phyloP scores from a whole-genome alignment of 768 basidiomycete species.

The Crepidotus variabilis region DNA sequence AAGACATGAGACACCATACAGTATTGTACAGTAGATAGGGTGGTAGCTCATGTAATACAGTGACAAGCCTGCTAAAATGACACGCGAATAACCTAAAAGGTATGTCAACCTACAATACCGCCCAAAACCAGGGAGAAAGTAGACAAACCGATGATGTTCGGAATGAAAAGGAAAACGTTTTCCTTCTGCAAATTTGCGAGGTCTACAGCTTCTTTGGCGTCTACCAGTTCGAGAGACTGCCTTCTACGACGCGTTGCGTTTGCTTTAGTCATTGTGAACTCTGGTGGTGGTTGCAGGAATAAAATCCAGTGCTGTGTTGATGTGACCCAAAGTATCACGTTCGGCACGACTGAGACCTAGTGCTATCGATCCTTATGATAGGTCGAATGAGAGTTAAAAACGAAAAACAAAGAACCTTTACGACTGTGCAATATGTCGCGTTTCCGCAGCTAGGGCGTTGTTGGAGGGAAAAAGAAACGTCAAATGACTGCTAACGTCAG shows the following conservation, averaged over 20 bases:
- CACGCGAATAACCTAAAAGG: conserved; percentile 76
- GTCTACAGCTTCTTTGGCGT: conserved; percentile 83
- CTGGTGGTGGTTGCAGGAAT: conserved; percentile 5
- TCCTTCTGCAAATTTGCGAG: conserved; percentile 86
- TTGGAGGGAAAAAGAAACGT: background rate
- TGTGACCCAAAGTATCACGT: background rate
- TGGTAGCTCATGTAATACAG: conserved; percentile 94
- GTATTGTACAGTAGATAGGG: conserved; percentile 86
- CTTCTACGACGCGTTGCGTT: conserved; percentile 39
- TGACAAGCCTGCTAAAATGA: conserved; percentile 86
- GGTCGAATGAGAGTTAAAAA: too few relatives aligned
- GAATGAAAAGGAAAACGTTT: conserved; percentile 96
- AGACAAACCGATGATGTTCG: conserved; percentile 87
- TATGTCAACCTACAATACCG: conserved; percentile 10
- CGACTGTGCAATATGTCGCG: too few relatives aligned
- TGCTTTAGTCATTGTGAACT: conserved; percentile 27
- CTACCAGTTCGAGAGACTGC: conserved; percentile 65
- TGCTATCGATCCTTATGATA: too few relatives aligned
- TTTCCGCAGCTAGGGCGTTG: too few relatives aligned
- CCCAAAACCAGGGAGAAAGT: conserved; percentile 6
- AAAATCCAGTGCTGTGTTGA: conserved; percentile 1
- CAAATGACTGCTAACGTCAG: background rate
- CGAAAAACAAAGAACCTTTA: too few relatives aligned
- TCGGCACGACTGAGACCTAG: too few relatives aligned
- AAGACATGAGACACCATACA: conserved; percentile 88